Evolutionary conservation across 345 rosid genomes (phyloP).

Genomic region (Arabidopsis arenosa): DNA sequence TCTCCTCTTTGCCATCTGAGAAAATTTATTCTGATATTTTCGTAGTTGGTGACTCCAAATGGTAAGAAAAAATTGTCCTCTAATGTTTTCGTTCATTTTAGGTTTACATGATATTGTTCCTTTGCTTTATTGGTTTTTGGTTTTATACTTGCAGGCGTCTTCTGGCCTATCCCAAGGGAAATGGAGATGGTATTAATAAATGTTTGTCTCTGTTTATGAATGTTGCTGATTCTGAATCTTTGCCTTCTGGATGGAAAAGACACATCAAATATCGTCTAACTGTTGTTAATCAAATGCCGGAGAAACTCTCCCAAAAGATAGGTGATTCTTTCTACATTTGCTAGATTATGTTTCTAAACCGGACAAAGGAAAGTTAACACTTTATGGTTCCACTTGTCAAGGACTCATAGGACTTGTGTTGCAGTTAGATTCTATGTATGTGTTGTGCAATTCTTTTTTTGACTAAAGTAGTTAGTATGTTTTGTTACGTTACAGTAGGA

Average conservation of each 20-base stretch:
- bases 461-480: too few relatives aligned
- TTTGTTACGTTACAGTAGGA: too few relatives aligned
- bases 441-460: too few relatives aligned
- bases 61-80: neutral
- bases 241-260: neutral
- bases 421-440: too few relatives aligned
- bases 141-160: neutral
- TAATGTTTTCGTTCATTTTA: neutral
- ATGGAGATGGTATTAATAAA: neutral
- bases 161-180: neutral
- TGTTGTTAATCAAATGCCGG: neutral
- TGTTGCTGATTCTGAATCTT: neutral
- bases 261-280: neutral
- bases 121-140: neutral
- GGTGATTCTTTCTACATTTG: neutral
- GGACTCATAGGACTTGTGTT: too few relatives aligned
- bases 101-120: neutral
- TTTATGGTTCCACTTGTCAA: too few relatives aligned
- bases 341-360: neutral
- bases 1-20: neutral
- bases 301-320: neutral
- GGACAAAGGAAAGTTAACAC: neutral
- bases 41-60: constrained; percentile 2
- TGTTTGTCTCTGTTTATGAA: neutral
- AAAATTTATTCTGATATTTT: neutral